Percentiles rank a stretch among this genome's conserved stretches.
phyloP scores from a whole-genome alignment of 176 grass and related monocot species.

The Hsuehochloa calcarea region DNA sequence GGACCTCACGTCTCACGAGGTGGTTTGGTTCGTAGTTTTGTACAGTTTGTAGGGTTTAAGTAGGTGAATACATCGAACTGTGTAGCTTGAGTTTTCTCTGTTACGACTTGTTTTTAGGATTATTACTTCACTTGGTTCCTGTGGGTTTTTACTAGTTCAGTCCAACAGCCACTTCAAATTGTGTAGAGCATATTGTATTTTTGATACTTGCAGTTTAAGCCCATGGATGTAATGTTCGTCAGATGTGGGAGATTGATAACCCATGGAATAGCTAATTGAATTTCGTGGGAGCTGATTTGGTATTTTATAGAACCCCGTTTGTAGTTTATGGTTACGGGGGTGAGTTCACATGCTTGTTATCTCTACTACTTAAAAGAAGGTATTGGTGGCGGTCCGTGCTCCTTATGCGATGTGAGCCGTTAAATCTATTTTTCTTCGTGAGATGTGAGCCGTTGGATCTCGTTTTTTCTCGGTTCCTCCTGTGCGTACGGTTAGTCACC shows the following conservation, averaged over 20 bases:
- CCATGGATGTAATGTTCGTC: neutral
- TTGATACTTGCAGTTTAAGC: neutral
- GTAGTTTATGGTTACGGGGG: neutral
- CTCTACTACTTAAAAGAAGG: no score
- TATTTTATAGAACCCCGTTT: conserved; percentile 12
- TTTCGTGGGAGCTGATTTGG: neutral
- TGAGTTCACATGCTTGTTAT: neutral
- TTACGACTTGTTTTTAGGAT: neutral
- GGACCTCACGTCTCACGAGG: neutral
- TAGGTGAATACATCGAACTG: neutral
- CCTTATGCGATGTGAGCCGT: no score
- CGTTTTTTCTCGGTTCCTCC: no score
- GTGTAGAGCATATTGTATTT: neutral
- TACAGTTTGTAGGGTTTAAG: neutral
- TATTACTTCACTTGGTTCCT: neutral
- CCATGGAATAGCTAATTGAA: neutral
- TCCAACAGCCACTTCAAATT: neutral
- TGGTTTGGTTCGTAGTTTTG: neutral
- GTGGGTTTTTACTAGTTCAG: neutral
- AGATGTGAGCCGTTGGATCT: no score
- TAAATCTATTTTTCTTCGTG: no score
- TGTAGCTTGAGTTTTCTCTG: conserved; percentile 6
- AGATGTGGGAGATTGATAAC: neutral
- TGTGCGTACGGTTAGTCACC: no score
- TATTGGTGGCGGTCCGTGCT: no score